These are phyloP conservation scores for Backusella tuberculispora DNA, from an alignment of 192 early-diverging fungal species.

Conservation along the genomic window DNA sequence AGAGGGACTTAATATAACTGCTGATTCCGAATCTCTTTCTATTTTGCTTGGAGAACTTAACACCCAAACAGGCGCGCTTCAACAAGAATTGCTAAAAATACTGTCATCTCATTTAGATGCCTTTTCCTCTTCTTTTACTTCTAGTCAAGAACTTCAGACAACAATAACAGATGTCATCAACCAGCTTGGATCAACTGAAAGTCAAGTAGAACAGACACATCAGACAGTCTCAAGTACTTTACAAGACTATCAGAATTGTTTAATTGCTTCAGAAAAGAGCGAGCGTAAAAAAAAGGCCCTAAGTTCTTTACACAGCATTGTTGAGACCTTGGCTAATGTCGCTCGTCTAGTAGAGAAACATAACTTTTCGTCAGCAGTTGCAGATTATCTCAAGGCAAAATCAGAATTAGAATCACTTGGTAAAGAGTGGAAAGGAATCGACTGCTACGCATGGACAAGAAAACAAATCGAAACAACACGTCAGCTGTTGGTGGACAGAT, in stretches of 20 bases:
- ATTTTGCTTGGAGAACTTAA: not conserved
- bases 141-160: not conserved
- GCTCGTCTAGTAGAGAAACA: not conserved
- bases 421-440: not conserved
- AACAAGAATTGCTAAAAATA: slow-evolving; percentile 13
- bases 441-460: not conserved
- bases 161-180: not conserved
- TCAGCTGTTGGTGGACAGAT: not conserved
- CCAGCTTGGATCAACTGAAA: not conserved
- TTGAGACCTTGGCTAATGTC: not conserved
- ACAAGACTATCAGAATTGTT: not conserved
- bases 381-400: not conserved
- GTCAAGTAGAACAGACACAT: not conserved
- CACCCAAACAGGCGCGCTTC: slow-evolving; percentile 18
- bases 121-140: slow-evolving; percentile 16
- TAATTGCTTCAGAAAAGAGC: slow-evolving; percentile 12
- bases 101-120: slow-evolving; percentile 5
- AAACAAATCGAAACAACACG: not conserved
- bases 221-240: not conserved
- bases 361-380: not conserved
- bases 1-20: slow-evolving; percentile 1
- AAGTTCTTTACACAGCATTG: not conserved
- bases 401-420: not conserved
- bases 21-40: slow-evolving; percentile 15
- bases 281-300: not conserved